These are phyloP conservation scores for Phialophora macrospora DNA, from an alignment of 2,329 filamentous ascomycete species.

Conservation along the genomic window DNA sequence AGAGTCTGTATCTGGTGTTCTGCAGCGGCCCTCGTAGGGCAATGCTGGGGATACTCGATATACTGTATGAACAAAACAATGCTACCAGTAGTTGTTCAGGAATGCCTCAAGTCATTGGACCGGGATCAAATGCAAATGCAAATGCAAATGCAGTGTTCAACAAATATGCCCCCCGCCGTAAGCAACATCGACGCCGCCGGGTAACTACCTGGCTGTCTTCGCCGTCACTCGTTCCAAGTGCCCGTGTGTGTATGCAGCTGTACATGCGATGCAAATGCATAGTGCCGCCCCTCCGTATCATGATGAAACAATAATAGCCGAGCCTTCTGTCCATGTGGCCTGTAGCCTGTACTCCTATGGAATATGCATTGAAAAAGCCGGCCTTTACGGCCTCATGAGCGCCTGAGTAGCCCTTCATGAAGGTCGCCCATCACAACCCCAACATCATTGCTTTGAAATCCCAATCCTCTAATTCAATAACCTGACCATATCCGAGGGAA, in stretches of 20 bases:
- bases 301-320: not conserved
- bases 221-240: not conserved
- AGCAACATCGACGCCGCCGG: not conserved
- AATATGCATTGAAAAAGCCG: not conserved
- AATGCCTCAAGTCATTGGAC: not conserved
- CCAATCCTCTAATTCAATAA: slow-evolving; percentile 33
- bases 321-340: not conserved
- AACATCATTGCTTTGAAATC: not conserved
- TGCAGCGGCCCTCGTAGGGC: not conserved
- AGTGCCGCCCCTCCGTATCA: not conserved
- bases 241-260: not conserved
- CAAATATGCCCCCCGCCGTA: not conserved
- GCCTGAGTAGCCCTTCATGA: not conserved
- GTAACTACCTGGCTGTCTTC: not conserved
- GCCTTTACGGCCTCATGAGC: not conserved
- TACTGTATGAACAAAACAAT: not conserved
- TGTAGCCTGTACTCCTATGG: not conserved
- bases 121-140: not conserved
- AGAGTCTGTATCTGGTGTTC: too few species aligned
- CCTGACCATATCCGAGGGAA: slow-evolving; percentile 36
- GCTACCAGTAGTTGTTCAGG: not conserved
- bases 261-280: not conserved
- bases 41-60: not conserved
- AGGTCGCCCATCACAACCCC: not conserved
- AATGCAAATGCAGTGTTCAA: slow-evolving; percentile 9